Conservation (phyloP, 2,329 filamentous ascomycete species). For the Hymenoscyphus scutula region DNA sequence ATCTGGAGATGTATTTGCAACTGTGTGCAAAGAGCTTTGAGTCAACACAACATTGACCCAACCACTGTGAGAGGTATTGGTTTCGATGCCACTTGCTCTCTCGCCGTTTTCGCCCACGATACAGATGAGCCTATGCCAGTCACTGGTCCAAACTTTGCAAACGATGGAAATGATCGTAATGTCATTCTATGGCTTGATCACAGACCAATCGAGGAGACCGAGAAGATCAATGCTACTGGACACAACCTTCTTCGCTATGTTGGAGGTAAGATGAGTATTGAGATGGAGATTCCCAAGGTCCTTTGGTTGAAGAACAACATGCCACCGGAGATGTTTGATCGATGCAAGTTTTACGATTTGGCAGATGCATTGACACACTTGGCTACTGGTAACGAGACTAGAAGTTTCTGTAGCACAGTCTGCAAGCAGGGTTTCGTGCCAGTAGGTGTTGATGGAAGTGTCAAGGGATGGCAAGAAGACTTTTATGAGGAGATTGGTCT, state of each 20-base stretch:
- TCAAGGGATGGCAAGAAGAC: slow-evolving; percentile 97
- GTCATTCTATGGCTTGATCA: slow-evolving; percentile 98
- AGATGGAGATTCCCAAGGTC: slow-evolving; percentile 99
- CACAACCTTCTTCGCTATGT: slow-evolving; percentile 96
- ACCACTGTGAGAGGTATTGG: slow-evolving; percentile 82
- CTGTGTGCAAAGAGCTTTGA: slow-evolving; percentile 79
- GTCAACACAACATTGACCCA: slow-evolving; percentile 75
- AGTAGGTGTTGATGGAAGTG: slow-evolving; percentile 93
- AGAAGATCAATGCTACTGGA: slow-evolving; percentile 86
- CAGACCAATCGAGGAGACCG: slow-evolving; percentile 83
- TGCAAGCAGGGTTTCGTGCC: slow-evolving; percentile 98
- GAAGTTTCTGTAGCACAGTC: slow-evolving; percentile 93
- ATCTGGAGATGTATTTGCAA: slow-evolving; percentile 95
- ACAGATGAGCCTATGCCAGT: slow-evolving; percentile 90
- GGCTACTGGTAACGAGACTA: slow-evolving; percentile 85
- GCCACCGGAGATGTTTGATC: slow-evolving; percentile 83
- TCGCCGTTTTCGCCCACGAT: slow-evolving; percentile 84
- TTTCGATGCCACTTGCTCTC: slow-evolving; percentile 97
- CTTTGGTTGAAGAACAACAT: slow-evolving; percentile 99
- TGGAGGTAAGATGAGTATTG: slow-evolving; percentile 96
- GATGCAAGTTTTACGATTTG: slow-evolving; percentile 96
- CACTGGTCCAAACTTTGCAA: slow-evolving; percentile 81
- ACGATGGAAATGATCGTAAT: slow-evolving; percentile 81
- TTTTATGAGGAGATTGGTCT: slow-evolving; percentile 86
- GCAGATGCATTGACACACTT: slow-evolving; percentile 91